These are phyloP conservation scores for Blastomyces emzantsi DNA, from an alignment of 2,329 filamentous ascomycete species.

Conservation along the genomic window DNA sequence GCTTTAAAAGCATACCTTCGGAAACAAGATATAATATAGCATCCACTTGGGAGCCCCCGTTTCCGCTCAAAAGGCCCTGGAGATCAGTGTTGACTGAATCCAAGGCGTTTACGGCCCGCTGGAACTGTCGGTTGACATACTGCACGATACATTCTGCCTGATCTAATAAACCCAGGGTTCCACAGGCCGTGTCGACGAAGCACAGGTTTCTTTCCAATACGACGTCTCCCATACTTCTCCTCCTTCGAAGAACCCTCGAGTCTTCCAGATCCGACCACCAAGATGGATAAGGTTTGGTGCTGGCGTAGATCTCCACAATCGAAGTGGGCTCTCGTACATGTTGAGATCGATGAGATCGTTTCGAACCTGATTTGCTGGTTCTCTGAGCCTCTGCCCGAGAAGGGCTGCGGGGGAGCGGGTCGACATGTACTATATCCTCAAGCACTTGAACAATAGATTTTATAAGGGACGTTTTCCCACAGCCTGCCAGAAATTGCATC, in stretches of 20 bases:
- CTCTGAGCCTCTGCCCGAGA: slow-evolving; percentile 11
- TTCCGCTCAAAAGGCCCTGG: slow-evolving; percentile 66
- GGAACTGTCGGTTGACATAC: slow-evolving; percentile 64
- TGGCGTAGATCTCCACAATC: slow-evolving; percentile 64
- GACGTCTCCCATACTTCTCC: slow-evolving; percentile 64
- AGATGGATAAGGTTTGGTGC: slow-evolving; percentile 72
- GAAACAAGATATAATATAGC: slow-evolving; percentile 73
- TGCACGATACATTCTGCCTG: slow-evolving; percentile 53
- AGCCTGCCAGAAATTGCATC: slow-evolving; percentile 42
- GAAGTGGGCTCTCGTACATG: slow-evolving; percentile 16
- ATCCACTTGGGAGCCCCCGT: slow-evolving; percentile 76
- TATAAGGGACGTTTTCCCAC: slow-evolving; percentile 84
- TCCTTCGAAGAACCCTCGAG: slow-evolving; percentile 49
- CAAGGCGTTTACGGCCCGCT: slow-evolving; percentile 52
- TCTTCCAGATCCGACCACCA: slow-evolving; percentile 83
- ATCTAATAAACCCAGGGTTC: slow-evolving; percentile 45
- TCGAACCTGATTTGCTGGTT: slow-evolving; percentile 16
- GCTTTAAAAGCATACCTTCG: slow-evolving; percentile 48
- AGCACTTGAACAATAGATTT: slow-evolving; percentile 78
- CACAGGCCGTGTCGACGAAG: slow-evolving; percentile 73
- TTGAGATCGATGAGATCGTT: neutral
- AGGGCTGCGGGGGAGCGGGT: slow-evolving; percentile 43
- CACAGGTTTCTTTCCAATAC: slow-evolving; percentile 86
- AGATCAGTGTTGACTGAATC: slow-evolving; percentile 64
- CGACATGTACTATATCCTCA: slow-evolving; percentile 89